These are phyloP conservation scores for Neofusicoccum umdonicola DNA, from an alignment of 2,329 filamentous ascomycete species.

Conservation along the genomic window DNA sequence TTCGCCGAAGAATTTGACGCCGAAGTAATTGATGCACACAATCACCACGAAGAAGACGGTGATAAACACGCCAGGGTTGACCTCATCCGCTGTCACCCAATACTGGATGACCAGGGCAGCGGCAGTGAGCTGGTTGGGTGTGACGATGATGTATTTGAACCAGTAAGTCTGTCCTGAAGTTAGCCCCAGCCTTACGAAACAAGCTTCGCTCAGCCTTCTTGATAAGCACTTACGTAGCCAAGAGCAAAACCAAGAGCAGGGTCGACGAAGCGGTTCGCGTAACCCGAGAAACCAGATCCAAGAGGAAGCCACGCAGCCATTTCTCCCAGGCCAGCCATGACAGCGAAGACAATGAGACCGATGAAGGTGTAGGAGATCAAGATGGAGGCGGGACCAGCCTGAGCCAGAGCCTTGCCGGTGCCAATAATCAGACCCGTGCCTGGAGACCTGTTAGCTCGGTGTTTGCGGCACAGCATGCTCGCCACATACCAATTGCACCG, in stretches of 20 bases:
- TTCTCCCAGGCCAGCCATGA: conserved; percentile 79
- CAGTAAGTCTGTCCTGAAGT: conserved; percentile 46
- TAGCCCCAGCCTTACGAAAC: conserved; percentile 25
- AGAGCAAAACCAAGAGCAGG: conserved; percentile 77
- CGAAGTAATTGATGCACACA: conserved; percentile 48
- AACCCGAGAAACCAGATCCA: conserved; percentile 76
- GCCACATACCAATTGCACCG: conserved; percentile 59
- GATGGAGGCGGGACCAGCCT: conserved; percentile 61
- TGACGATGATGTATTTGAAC: conserved; percentile 80
- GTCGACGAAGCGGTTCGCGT: conserved; percentile 75
- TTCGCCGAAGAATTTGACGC: conserved; percentile 58
- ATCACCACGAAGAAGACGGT: conserved; percentile 53
- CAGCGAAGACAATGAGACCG: conserved; percentile 71
- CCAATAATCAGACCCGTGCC: conserved; percentile 71
- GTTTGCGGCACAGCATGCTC: conserved; percentile 45
- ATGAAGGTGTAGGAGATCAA: conserved; percentile 70
- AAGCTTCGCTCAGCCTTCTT: conserved; percentile 19
- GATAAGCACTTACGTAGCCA: conserved; percentile 57
- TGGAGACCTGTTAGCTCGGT: background rate
- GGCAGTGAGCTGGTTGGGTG: conserved; percentile 81
- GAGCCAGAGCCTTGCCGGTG: conserved; percentile 51
- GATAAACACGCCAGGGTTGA: conserved; percentile 80
- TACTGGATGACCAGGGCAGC: conserved; percentile 75
- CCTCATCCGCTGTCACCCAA: conserved; percentile 63
- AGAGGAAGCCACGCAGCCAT: conserved; percentile 83